phyloP scores from a whole-genome alignment of 805 yeast genomes.

The Spathaspora passalidarum region DNA sequence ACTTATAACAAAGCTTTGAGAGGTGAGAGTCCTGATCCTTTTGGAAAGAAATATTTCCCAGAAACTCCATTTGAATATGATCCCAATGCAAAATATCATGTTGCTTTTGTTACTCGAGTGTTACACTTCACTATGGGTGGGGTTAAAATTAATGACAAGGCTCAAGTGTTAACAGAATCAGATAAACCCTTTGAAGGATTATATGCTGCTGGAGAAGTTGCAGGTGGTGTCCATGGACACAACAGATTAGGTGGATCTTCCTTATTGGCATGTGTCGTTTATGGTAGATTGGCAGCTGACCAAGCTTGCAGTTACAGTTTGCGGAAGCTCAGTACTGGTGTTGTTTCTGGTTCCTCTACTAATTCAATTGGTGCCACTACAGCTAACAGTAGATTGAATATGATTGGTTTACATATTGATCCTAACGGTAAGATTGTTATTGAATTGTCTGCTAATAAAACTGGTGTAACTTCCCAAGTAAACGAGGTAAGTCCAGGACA shows the following conservation, averaged over 20 bases:
- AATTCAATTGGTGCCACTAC: conserved; percentile 11
- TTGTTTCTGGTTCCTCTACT: conserved; percentile 13
- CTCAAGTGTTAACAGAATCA: conserved; percentile 38
- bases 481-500: not conserved
- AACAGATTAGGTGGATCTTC: conserved; percentile 44
- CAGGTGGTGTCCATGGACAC: conserved; percentile 47
- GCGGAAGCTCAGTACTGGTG: conserved; percentile 24
- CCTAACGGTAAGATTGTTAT: conserved; percentile 33
- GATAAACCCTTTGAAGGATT: conserved; percentile 30
- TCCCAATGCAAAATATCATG: conserved; percentile 40
- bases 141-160: conserved; percentile 49
- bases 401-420: conserved; percentile 43
- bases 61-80: conserved; percentile 41
- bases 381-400: conserved; percentile 36
- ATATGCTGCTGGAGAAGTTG: conserved; percentile 44
- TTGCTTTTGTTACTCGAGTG: conserved; percentile 54
- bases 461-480: too few relatives aligned
- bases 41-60: conserved; percentile 48
- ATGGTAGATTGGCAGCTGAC: conserved; percentile 43
- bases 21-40: conserved; percentile 40
- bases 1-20: conserved; percentile 41
- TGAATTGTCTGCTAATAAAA: conserved; percentile 24
- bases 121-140: conserved; percentile 77
- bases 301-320: conserved; percentile 32
- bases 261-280: conserved; percentile 43